A percentile compares a stretch with the other conserved stretches of the same genome.
These are phyloP conservation scores for Stephania cephalantha DNA, from an alignment of 164 flowering plant genomes.

Conservation along the genomic window DNA sequence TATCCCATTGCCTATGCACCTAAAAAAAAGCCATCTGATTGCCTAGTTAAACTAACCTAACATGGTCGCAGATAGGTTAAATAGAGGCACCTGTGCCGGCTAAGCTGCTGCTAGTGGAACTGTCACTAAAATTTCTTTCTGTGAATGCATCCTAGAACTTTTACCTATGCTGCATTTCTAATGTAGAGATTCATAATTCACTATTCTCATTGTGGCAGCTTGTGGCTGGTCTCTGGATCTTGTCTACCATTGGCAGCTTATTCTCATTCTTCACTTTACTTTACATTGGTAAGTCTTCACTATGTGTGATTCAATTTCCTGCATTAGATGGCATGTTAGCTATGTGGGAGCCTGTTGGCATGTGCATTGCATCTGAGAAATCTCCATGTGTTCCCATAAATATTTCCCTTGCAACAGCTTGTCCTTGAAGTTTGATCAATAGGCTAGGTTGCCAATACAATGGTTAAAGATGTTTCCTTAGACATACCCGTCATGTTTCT, in stretches of 20 bases:
- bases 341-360: neutral
- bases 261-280: conserved; percentile 81
- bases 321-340: neutral
- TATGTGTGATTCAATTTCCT: neutral
- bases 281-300: conserved; percentile 58
- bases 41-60: neutral
- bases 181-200: conserved; percentile 1
- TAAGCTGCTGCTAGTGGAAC: neutral
- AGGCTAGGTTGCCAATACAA: neutral
- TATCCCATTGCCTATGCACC: too few relatives aligned
- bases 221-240: conserved; percentile 75
- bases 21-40: too few relatives aligned
- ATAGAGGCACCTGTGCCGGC: neutral
- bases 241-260: conserved; percentile 77
- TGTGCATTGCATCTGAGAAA: neutral
- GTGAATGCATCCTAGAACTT: neutral
- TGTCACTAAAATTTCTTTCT: neutral
- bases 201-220: conserved; percentile 43
- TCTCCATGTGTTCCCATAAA: neutral
- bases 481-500: neutral
- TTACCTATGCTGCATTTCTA: neutral
- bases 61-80: neutral
- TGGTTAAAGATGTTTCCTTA: neutral
- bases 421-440: neutral
- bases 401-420: neutral